Base-by-base conservation (phyloP, 2,329 filamentous ascomycete species). In the Xylaria sp. region DNA sequence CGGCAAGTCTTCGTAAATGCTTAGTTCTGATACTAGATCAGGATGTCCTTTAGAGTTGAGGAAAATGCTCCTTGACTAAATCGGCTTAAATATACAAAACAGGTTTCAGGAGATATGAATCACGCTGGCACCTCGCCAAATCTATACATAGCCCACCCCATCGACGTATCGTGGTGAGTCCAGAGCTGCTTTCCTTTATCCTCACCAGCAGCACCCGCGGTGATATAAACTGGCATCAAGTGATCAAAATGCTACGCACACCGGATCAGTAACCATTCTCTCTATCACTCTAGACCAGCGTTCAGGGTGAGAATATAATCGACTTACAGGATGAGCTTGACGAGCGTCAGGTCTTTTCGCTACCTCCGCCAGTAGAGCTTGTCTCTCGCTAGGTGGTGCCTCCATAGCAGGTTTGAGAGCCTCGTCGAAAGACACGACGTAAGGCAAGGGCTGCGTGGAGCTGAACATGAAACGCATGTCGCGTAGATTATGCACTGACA, bases 401-500 rank as follows among this genome's bases (percentile, higher is more conserved):
- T 86, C 86, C 34, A 90, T 89, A 0, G 89, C 90, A 23, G 91
- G 87, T 73, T 90, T 89, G 52, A 94, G 81, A 1, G 90, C 88
- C 55, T 89, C 84, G 71, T 95, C 88, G 74, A 94, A 94, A 61
- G 84, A 87, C 44, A 84, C 82, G 1, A 86, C 80, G 74, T 91
- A 91, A 12, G 88, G 86, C 74, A 89, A 70, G 0, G 87, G 85
- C 10, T 70, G 65, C 12, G 82, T 79, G 55, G 83, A 79, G 8
- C 82, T 83, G 72, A 83, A 82, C 15, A 81, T 78, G 74, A 83
- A 82, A 20, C 80, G 81, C 73, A 88, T 60, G 71, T 92, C 88
- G 0, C 87, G 83, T 44, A 92, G 81, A 73, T 92, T 92, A 74
- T 92, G 91, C 25, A 92, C 91, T 0, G 91, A 90, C 91, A 94